Evolutionary conservation across 352 stramenopile species (phyloP).

Genomic region (Phytophthora pisi): DNA sequence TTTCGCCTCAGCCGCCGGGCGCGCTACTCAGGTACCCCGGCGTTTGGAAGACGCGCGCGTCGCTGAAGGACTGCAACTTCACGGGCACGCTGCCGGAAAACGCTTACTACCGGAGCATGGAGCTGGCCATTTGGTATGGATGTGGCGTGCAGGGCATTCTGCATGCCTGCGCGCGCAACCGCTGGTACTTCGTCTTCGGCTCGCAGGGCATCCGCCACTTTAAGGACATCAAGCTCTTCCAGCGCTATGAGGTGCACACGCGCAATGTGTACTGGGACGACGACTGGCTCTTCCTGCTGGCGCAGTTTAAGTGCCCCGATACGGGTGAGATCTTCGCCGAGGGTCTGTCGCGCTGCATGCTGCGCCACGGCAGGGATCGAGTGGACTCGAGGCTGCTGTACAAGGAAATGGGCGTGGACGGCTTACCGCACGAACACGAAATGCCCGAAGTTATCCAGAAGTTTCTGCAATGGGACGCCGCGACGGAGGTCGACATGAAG

Average conservation of each 20-base stretch:
- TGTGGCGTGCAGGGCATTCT: slow-evolving; percentile 67
- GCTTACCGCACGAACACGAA: slow-evolving; percentile 42
- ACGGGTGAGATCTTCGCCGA: slow-evolving; percentile 68
- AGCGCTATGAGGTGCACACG: slow-evolving; percentile 70
- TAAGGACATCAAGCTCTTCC: slow-evolving; percentile 56
- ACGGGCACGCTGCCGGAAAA: slow-evolving; percentile 58
- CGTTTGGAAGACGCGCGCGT: slow-evolving; percentile 61
- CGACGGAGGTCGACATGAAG: slow-evolving; percentile 66
- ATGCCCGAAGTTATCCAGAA: slow-evolving; percentile 55
- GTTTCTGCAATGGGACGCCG: slow-evolving; percentile 66
- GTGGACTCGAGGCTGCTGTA: slow-evolving; percentile 61
- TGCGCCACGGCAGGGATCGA: slow-evolving; percentile 57
- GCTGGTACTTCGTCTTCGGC: slow-evolving; percentile 74
- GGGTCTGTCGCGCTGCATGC: slow-evolving; percentile 63
- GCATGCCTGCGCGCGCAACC: slow-evolving; percentile 55
- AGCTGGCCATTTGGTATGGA: slow-evolving; percentile 75
- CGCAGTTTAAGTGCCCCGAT: slow-evolving; percentile 73
- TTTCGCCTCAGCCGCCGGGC: slow-evolving; percentile 47
- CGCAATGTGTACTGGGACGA: slow-evolving; percentile 77
- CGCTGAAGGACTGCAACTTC: slow-evolving; percentile 51
- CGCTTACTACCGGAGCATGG: slow-evolving; percentile 76
- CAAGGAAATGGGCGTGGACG: slow-evolving; percentile 56
- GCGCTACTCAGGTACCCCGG: slow-evolving; percentile 60
- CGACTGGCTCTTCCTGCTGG: slow-evolving; percentile 71
- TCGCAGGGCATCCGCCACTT: slow-evolving; percentile 73